Conservation (phyloP, 192 early-diverging fungal species). For the Mortierella antarctica region DNA sequence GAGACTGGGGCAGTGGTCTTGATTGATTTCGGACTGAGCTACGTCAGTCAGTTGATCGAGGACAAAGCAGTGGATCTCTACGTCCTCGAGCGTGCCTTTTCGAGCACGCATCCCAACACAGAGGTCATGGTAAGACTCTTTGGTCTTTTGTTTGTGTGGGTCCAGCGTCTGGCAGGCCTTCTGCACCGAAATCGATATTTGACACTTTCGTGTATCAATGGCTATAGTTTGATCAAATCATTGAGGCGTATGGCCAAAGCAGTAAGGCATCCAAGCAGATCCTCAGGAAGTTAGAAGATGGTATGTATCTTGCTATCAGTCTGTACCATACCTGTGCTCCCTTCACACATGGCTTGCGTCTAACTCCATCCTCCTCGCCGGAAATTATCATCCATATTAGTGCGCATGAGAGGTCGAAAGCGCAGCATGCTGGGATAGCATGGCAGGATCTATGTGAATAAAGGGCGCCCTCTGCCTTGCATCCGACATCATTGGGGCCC, state of each 20-base stretch:
- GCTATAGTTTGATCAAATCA: slow-evolving; percentile 76
- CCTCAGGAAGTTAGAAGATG: slow-evolving; percentile 82
- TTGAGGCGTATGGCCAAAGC: slow-evolving; percentile 70
- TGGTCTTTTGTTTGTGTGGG: neutral
- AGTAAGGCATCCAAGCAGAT: slow-evolving; percentile 69
- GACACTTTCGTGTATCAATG: neutral
- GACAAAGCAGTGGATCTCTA: slow-evolving; percentile 99
- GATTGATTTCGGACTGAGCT: slow-evolving; percentile 98
- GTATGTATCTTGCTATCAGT: slow-evolving; percentile 52
- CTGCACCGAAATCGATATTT: neutral
- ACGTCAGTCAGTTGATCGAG: slow-evolving; percentile 83
- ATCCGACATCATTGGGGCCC: too few species aligned
- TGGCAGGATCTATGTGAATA: too few species aligned
- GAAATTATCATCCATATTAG: slow-evolving; percentile 33
- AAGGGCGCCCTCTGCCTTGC: too few species aligned
- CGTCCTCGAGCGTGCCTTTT: slow-evolving; percentile 94
- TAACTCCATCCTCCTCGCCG: neutral
- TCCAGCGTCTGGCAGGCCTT: neutral
- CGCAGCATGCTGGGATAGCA: slow-evolving; percentile 80
- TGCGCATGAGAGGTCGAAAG: slow-evolving; percentile 85
- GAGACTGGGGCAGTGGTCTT: slow-evolving; percentile 67
- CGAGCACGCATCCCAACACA: slow-evolving; percentile 92
- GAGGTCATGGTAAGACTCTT: slow-evolving; percentile 70
- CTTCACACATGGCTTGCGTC: neutral
- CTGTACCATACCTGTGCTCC: neutral